phyloP scores from a whole-genome alignment of 1,284 basidiomycete species.

The Pseudozyma hubeiensis region DNA sequence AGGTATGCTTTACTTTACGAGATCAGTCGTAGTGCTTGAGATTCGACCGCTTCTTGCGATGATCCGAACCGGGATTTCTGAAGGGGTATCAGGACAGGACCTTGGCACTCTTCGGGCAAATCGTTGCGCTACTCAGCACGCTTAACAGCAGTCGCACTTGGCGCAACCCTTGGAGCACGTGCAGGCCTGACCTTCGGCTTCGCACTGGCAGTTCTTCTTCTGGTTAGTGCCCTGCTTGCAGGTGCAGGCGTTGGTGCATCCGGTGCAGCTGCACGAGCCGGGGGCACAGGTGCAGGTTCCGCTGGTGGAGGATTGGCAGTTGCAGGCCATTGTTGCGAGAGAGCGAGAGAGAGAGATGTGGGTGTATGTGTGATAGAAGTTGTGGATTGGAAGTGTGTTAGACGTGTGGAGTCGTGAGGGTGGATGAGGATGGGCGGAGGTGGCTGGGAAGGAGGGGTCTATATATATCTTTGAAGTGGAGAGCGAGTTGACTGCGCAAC shows the following conservation, averaged over 20 bases:
- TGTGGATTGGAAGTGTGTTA: background rate
- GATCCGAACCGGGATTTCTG: too few species aligned
- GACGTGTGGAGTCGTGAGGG: background rate
- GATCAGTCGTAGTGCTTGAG: too few species aligned
- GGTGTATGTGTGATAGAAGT: background rate
- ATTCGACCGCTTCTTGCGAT: too few species aligned
- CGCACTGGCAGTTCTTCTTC: slow-evolving; percentile 47
- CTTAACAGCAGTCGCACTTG: slow-evolving; percentile 49
- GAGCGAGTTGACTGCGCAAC: too few species aligned
- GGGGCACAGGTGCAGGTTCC: slow-evolving; percentile 36
- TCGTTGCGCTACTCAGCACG: background rate
- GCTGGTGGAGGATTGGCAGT: slow-evolving; percentile 24
- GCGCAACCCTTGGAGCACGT: slow-evolving; percentile 41
- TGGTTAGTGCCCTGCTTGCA: slow-evolving; percentile 10
- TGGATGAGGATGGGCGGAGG: background rate
- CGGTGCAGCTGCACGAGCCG: slow-evolving; percentile 34
- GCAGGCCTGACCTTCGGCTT: slow-evolving; percentile 32
- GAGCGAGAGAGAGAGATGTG: background rate
- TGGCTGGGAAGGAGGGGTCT: background rate
- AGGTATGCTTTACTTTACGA: too few species aligned
- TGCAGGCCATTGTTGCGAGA: slow-evolving; percentile 37
- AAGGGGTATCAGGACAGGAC: too few species aligned
- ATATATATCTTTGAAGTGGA: slow-evolving; percentile 5
- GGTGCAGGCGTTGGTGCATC: slow-evolving; percentile 43
- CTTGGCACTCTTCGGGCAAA: too few species aligned